Conservation (phyloP, 2,329 filamentous ascomycete genomes). For the Aspergillus quadrilineatus region DNA sequence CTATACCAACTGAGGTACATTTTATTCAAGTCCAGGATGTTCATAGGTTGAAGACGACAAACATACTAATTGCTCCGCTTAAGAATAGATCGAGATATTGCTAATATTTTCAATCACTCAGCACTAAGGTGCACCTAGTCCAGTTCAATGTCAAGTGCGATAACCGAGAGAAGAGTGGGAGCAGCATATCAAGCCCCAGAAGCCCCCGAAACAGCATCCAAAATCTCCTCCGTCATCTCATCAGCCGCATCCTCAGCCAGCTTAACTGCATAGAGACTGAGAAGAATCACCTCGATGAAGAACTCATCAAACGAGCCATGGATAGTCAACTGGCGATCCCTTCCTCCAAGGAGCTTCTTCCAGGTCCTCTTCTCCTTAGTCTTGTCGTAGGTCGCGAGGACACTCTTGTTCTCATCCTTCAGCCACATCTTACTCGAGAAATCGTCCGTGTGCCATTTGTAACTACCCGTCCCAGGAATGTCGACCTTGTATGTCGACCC, state of each 20-base stretch:
- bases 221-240: background rate
- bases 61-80: too few species aligned
- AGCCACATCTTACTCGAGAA: slow-evolving; percentile 2
- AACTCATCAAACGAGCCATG: background rate
- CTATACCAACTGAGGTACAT: too few species aligned
- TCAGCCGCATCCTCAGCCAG: background rate
- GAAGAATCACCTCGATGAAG: slow-evolving; percentile 3
- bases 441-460: background rate
- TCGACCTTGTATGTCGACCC: background rate
- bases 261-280: slow-evolving; percentile 5
- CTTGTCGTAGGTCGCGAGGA: slow-evolving; percentile 2
- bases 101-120: too few species aligned
- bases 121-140: too few species aligned
- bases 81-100: too few species aligned
- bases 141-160: too few species aligned
- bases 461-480: background rate
- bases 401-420: background rate
- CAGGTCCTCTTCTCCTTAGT: background rate
- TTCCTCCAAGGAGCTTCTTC: slow-evolving; percentile 7
- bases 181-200: background rate
- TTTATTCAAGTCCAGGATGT: too few species aligned
- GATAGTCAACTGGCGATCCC: background rate
- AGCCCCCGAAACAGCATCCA: background rate
- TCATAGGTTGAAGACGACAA: too few species aligned
- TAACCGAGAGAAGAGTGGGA: too few species aligned